A percentile compares a stretch with the other conserved stretches of the same genome.
Conservation (phyloP, 768 basidiomycete genomes). For the Tremella mesenterica region DNA sequence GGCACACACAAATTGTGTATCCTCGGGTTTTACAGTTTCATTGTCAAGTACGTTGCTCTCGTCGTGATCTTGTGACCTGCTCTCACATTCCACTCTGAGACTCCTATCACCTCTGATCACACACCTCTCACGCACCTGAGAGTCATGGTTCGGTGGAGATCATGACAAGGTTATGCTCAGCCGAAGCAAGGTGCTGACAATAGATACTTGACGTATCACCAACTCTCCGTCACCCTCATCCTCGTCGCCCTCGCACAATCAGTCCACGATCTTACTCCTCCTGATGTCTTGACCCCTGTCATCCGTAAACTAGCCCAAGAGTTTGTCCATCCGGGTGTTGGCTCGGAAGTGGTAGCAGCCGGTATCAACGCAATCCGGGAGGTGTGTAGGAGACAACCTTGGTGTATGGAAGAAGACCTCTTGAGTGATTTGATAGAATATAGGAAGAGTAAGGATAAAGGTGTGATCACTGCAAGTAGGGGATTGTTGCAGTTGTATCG, state of each 20-base stretch:
- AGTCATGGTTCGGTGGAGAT: too few relatives aligned
- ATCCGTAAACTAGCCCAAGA: slow-evolving; percentile 86
- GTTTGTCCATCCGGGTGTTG: slow-evolving; percentile 95
- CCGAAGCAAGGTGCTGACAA: too few relatives aligned
- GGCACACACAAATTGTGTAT: slow-evolving; percentile 86
- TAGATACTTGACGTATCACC: slow-evolving; percentile 87
- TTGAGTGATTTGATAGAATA: slow-evolving; percentile 90
- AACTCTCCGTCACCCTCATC: slow-evolving; percentile 84
- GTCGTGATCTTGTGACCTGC: neutral
- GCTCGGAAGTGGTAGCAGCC: slow-evolving; percentile 86
- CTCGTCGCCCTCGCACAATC: slow-evolving; percentile 90
- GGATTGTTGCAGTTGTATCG: slow-evolving; percentile 81
- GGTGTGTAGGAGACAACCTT: slow-evolving; percentile 86
- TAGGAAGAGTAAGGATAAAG: slow-evolving; percentile 87
- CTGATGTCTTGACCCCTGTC: slow-evolving; percentile 80
- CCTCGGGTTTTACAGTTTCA: slow-evolving; percentile 89
- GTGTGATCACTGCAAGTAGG: slow-evolving; percentile 78
- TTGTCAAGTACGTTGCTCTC: slow-evolving; percentile 51
- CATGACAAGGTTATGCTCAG: too few relatives aligned
- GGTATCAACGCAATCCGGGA: slow-evolving; percentile 94
- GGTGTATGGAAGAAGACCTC: slow-evolving; percentile 93
- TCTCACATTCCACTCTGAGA: slow-evolving; percentile 5
- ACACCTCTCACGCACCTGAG: too few relatives aligned
- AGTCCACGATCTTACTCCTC: slow-evolving; percentile 88
- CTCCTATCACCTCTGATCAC: too few relatives aligned